Evolutionary conservation across 129 eudicot genomes (phyloP).

Genomic region (Centaurea solstitialis): DNA sequence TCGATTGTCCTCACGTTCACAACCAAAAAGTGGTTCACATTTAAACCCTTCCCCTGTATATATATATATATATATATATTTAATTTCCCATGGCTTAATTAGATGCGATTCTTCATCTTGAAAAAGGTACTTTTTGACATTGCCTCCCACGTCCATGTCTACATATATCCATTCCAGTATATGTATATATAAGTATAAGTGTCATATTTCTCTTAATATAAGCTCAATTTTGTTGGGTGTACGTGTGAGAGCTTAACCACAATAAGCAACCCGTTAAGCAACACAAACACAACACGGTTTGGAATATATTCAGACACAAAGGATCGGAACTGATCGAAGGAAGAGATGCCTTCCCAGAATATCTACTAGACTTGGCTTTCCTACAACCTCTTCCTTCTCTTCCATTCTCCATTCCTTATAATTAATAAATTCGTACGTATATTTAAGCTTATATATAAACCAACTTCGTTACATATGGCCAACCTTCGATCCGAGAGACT

Average conservation of each 20-base stretch:
- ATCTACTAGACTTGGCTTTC: constrained; percentile 39
- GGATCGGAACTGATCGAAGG: constrained; percentile 35
- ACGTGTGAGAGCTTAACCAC: constrained; percentile 25
- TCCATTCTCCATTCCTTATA: background rate
- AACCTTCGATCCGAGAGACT: constrained; percentile 44
- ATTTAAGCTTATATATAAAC: constrained; percentile 18
- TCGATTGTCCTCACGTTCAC: too few species aligned
- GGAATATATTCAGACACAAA: constrained; percentile 43
- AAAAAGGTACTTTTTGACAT: constrained; percentile 41
- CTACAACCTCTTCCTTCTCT: constrained; percentile 10
- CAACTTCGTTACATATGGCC: constrained; percentile 29
- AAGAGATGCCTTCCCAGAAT: constrained; percentile 54
- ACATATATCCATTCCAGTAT: constrained; percentile 28
- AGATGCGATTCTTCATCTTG: constrained; percentile 27
- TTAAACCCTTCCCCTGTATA: too few species aligned
- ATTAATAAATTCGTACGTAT: background rate
- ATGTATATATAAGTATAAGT: background rate
- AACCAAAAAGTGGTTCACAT: too few species aligned
- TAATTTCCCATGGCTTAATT: constrained; percentile 23
- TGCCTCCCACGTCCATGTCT: constrained; percentile 42
- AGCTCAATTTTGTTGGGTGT: background rate
- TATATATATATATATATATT: too few species aligned
- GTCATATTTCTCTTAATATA: background rate
- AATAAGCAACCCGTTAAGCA: constrained; percentile 12
- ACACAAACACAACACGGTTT: constrained; percentile 38